These are phyloP conservation scores for Psilocybe cubensis DNA, from an alignment of 768 basidiomycete genomes.

Conservation along the genomic window DNA sequence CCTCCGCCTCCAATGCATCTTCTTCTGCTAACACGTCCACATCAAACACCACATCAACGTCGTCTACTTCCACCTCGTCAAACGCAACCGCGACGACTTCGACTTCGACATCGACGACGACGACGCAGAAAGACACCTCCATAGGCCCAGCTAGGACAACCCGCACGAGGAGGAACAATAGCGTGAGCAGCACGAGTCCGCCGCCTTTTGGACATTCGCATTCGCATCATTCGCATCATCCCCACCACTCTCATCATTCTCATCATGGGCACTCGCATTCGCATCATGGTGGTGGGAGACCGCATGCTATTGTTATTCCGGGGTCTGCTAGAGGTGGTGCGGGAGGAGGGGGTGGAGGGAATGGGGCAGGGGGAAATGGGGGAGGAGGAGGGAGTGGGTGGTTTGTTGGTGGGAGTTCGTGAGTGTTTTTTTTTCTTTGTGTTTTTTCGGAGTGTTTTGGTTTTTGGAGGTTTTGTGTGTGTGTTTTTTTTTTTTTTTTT, in stretches of 20 bases:
- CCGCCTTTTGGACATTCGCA: constrained; percentile 28
- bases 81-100: constrained; percentile 1
- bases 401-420: constrained; percentile 36
- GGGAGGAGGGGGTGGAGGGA: constrained; percentile 7
- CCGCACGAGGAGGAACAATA: constrained; percentile 60
- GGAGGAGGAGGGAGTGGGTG: no score
- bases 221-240: no score
- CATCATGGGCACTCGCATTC: no score
- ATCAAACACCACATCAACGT: neutral
- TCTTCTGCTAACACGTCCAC: constrained; percentile 9
- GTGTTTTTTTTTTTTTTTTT: neutral
- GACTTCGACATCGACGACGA: constrained; percentile 18
- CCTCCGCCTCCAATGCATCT: neutral
- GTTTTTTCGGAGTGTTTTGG: no score
- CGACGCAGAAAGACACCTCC: constrained; percentile 22
- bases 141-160: constrained; percentile 60
- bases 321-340: constrained; percentile 22
- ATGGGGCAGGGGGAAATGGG: constrained; percentile 8
- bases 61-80: constrained; percentile 4
- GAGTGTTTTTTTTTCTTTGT: constrained; percentile 13
- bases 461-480: no score
- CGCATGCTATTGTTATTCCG: constrained; percentile 77
- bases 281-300: constrained; percentile 34
- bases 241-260: no score
- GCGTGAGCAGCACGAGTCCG: constrained; percentile 60